Evolutionary conservation across 768 basidiomycete genomes (phyloP), one percentile per base, ranked within the genome.

Genomic region (Tricholoma hemisulphureum): DNA sequence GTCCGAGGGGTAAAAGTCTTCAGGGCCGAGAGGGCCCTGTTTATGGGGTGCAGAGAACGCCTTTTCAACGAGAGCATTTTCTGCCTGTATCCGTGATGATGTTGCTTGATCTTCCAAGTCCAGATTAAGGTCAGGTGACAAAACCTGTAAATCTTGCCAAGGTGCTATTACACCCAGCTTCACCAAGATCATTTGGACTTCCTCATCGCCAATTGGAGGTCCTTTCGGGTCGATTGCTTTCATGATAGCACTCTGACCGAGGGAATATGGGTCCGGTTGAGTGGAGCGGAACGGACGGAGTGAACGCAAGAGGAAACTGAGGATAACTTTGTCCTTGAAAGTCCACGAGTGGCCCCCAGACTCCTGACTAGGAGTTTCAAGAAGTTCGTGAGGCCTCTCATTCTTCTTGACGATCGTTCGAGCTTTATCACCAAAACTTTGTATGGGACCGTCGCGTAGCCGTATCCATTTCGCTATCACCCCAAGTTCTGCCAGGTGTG

Each of bases 141-240:
- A 68, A 7, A 76, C 77, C 5, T 74, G 71, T 28, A 83, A 59
- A 62, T 94, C 87, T 61, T 93, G 86, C 95, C 95, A 97, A 1
- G 89, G 87, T 2, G 88, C 79, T 20, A 91, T 67, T 6, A 87
- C 80, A 6, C 96, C 95, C 13, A 96, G 65, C 45, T 91, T 84
- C 14, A 84, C 67, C 32, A 97, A 75, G 20, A 87, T 70, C 57
- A 71, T 72, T 62, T 81, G 75, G 21, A 82, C 69, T 20, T 70
- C 56, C n/a, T 61, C 64, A 55, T 74, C 75, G 13, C 66, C 64
- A 41, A 80, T 61, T 29, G 61, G 62, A 0, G 63, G 65, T 4
- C 62, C 58, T 23, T 78, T 74, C 3, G 78, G 65, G 18, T 77
- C 73, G 23, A 93, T 65, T 46, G 71, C 69, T 65, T 87, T 88